These are phyloP conservation scores for Albatrellus sp. DNA, from an alignment of 1,284 basidiomycete species.

Conservation along the genomic window DNA sequence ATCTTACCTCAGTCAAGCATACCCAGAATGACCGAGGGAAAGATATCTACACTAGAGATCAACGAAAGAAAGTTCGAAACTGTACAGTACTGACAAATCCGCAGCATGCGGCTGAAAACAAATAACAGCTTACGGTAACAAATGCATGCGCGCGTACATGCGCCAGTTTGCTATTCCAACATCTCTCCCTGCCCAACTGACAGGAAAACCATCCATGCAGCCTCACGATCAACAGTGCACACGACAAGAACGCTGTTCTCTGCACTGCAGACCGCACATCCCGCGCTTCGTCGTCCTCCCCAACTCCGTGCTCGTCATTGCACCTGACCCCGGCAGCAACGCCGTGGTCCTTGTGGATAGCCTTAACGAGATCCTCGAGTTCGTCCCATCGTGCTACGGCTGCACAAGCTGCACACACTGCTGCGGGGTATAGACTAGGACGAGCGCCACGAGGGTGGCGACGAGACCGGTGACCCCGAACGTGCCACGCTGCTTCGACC, in stretches of 20 bases:
- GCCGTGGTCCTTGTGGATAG: constrained; percentile 54
- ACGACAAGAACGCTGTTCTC: constrained; percentile 77
- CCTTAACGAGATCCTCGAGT: constrained; percentile 68
- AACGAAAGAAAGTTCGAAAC: too few species aligned
- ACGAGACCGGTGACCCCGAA: constrained; percentile 19
- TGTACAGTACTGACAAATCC: too few species aligned
- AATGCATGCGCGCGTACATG: too few species aligned
- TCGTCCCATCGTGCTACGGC: constrained; percentile 58
- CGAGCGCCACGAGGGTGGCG: constrained; percentile 35
- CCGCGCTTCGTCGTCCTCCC: constrained; percentile 77
- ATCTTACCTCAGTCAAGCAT: too few species aligned
- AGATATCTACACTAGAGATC: too few species aligned
- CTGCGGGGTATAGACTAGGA: constrained; percentile 60
- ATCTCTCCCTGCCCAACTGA: neutral
- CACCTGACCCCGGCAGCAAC: constrained; percentile 25
- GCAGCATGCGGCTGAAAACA: too few species aligned
- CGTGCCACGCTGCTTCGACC: neutral
- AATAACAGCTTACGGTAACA: too few species aligned
- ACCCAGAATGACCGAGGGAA: too few species aligned
- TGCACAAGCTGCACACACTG: constrained; percentile 54
- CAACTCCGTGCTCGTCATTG: constrained; percentile 72
- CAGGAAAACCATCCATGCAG: constrained; percentile 24
- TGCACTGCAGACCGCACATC: constrained; percentile 70
- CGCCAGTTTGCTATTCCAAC: too few species aligned
- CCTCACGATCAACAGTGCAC: constrained; percentile 68